These are phyloP conservation scores for Drosera capensis DNA, from an alignment of 148 eudicot species.

Conservation along the genomic window DNA sequence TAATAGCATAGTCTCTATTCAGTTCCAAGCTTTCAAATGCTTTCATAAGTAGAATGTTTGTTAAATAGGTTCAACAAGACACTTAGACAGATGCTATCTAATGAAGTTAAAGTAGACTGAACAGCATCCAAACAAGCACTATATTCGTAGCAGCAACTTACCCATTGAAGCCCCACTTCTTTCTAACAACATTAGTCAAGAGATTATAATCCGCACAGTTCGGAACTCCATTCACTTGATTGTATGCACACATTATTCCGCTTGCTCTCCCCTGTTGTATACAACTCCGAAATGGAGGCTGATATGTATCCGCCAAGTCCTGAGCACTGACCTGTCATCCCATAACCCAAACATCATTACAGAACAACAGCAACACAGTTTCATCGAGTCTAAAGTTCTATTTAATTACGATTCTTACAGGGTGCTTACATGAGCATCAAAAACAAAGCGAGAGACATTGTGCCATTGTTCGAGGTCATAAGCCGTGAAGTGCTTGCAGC, in stretches of 20 bases:
- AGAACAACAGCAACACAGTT: no score
- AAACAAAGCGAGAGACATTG: slow-evolving; percentile 30
- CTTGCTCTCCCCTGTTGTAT: slow-evolving; percentile 40
- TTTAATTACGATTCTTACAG: no score
- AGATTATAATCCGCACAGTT: slow-evolving; percentile 38
- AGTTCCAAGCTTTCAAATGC: no score
- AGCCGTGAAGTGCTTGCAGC: slow-evolving; percentile 54
- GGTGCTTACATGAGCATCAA: slow-evolving; percentile 31
- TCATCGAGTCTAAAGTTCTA: no score
- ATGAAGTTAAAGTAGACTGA: no score
- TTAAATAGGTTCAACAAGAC: no score
- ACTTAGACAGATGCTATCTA: no score
- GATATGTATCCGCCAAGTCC: slow-evolving; percentile 52
- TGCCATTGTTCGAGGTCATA: slow-evolving; percentile 54
- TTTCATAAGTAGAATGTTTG: no score
- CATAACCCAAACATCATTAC: not conserved
- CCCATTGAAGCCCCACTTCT: slow-evolving; percentile 50
- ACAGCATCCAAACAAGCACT: no score
- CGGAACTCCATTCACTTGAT: slow-evolving; percentile 45
- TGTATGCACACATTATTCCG: slow-evolving; percentile 59
- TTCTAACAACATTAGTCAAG: slow-evolving; percentile 24
- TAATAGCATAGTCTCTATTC: no score
- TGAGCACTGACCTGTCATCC: slow-evolving; percentile 33
- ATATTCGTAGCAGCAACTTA: no score
- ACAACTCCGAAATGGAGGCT: slow-evolving; percentile 59